phyloP scores from a whole-genome alignment of 768 basidiomycete genomes.

The Calvatia gigantea region DNA sequence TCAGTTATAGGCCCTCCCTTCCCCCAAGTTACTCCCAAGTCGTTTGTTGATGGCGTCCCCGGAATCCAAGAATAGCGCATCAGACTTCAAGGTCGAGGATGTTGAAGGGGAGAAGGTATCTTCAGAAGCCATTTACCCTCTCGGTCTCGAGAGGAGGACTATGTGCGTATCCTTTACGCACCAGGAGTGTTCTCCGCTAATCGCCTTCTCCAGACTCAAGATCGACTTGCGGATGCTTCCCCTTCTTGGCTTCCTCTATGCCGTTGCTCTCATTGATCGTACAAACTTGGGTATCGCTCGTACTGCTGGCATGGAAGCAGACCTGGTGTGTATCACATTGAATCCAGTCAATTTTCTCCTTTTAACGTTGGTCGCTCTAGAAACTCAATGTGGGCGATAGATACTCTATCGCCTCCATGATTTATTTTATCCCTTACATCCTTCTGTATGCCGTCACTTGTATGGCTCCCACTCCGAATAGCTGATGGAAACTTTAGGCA shows the following conservation, averaged over 20 bases:
- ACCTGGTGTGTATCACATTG: constrained; percentile 22
- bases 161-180: constrained; percentile 13
- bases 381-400: constrained; percentile 27
- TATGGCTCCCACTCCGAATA: neutral
- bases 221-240: constrained; percentile 34
- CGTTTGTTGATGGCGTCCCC: constrained; percentile 15
- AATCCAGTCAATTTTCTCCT: neutral
- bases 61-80: constrained; percentile 19
- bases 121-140: constrained; percentile 15
- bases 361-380: constrained; percentile 14
- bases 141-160: constrained; percentile 19
- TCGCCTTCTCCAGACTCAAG: constrained; percentile 20
- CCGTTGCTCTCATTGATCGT: constrained; percentile 34
- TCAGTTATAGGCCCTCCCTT: neutral
- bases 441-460: constrained; percentile 24
- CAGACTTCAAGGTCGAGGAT: constrained; percentile 20
- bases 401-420: constrained; percentile 30
- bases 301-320: constrained; percentile 32
- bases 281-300: constrained; percentile 33
- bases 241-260: constrained; percentile 30
- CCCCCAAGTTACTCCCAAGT: neutral
- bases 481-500: constrained; percentile 13
- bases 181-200: neutral
- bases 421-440: constrained; percentile 34
- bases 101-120: constrained; percentile 13